Evolutionary conservation across 2,329 filamentous ascomycete species (phyloP), one percentile per base, ranked within the genome.

Genomic region (Bipolaris victoriae): DNA sequence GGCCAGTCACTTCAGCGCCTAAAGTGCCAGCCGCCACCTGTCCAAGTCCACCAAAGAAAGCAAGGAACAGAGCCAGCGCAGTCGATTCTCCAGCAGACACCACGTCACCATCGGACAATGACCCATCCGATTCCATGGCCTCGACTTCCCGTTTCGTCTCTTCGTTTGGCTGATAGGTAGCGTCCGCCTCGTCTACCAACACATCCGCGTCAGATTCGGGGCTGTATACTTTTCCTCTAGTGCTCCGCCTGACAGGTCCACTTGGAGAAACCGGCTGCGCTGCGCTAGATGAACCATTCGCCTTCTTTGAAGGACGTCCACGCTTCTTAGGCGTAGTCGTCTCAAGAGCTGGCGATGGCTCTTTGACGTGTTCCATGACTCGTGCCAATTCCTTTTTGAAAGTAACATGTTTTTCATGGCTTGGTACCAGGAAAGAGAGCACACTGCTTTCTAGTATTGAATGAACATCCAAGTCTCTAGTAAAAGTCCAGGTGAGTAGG

Each of bases 401-500:
- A 20, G 58, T 54, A 2, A 75, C 71, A 33, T 74, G 72, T 44
- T 73, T 72, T 44, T 70, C 68, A 15, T 68, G 57, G 33, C 63
- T 62, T 4, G 63, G 58, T 15, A 65, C 58, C 2, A 74, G 45
- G 48, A 71, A 71, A 5, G 69, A 67, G 6, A 77, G 55, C 26
- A 72, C 50, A 43, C 69, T 75, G 56, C 64, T 71, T 20, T 72
- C 64, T 7, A 87, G 67, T 62, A 88, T 82, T 9, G 81, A 77
- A n/a, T 76, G 72, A 0, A 81, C 77, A 62, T 85, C 80, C 3
- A 83, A 75, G 20, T 81, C 79, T 31, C 84, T 78, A 1, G 83
- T 78, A 39, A 83, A 83, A n/a, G 83, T 81, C 85, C 86, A 88
- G 1, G 83, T 55, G 1, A 84, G 80, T n/a, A 87, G 70, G 54